Base-by-base conservation (phyloP, 257 asterid genomes). In the Scutellaria baicalensis region DNA sequence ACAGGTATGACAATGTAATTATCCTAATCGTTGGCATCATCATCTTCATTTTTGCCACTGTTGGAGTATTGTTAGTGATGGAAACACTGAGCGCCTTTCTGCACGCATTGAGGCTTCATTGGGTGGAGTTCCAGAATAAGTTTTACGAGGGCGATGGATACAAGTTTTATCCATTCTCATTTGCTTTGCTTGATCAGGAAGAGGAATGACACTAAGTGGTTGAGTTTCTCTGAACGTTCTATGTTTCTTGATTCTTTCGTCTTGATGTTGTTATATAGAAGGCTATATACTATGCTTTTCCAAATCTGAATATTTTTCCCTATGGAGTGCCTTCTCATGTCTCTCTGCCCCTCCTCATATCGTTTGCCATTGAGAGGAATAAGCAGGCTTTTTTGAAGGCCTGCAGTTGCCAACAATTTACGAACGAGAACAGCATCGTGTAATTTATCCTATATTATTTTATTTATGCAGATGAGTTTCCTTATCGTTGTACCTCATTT, bases 141-240 rank as follows among this genome's bases (percentile, higher is more conserved):
- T 93, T 93, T 59, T 93, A 93, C 23, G 97, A 91, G 80, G 99
- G 99, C 54, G 99, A 93, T 66, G 99, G 99, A 48, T 93, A 91
- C 90, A 89, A 91, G 77, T 93, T 93, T 72, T 61, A 49, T 14
- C 99, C 99, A 0, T 93, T 89, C 82, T 75, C 97, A 5, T 93
- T 93, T 75, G 63, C 79, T 31, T 70, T 78, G 74, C 73, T 82
- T 42, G 78, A 72, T 18, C 73, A 62, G 0, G 99, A 93, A 10
- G 97, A 93, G 64, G 97, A 93, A 66, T 93, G 86, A 90, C 61
- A 57, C 54, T 18, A 18, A 43, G 74, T 52, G 44, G 78, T 74
- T 68, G 71, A 63, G 49, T 78, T 66, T 77, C 79, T 64, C 67
- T 39, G 61, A 27, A 27, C 4, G 33, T 27, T 55, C 11, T 16